These are phyloP conservation scores for Teunomyces kruisii DNA, from an alignment of 805 yeast genomes.

Conservation along the genomic window DNA sequence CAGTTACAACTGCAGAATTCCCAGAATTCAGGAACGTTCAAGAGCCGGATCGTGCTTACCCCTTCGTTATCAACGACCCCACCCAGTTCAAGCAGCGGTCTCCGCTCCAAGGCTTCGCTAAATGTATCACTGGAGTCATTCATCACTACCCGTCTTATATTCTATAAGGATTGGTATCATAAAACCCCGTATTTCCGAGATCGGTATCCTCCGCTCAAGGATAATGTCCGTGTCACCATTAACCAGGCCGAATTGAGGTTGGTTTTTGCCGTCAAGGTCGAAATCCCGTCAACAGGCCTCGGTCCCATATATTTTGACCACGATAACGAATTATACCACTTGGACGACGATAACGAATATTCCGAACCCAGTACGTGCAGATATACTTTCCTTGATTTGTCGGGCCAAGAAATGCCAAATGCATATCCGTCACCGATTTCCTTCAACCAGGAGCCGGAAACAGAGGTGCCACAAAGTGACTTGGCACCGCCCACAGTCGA, in stretches of 20 bases:
- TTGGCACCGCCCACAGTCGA: neutral
- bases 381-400: conserved; percentile 13
- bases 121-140: conserved; percentile 15
- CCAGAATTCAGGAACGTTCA: neutral
- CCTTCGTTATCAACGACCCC: neutral
- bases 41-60: neutral
- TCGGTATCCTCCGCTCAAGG: neutral
- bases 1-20: neutral
- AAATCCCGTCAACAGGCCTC: conserved; percentile 5
- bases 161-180: conserved; percentile 38
- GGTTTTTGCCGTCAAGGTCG: conserved; percentile 16
- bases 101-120: neutral
- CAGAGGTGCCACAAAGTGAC: neutral
- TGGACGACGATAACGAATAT: conserved; percentile 1
- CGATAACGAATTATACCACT: conserved; percentile 12
- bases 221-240: neutral
- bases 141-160: conserved; percentile 24
- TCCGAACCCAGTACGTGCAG: neutral
- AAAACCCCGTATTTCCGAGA: conserved; percentile 6
- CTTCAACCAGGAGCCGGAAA: neutral
- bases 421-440: neutral
- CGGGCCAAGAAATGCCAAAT: neutral
- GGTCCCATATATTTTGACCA: conserved; percentile 25
- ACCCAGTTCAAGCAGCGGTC: neutral
- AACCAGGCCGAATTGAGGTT: conserved; percentile 12